Evolutionary conservation across 176 grass and related monocot species (phyloP), one percentile per base, ranked within the genome.

Genomic region (Tillandsia fasciculata): DNA sequence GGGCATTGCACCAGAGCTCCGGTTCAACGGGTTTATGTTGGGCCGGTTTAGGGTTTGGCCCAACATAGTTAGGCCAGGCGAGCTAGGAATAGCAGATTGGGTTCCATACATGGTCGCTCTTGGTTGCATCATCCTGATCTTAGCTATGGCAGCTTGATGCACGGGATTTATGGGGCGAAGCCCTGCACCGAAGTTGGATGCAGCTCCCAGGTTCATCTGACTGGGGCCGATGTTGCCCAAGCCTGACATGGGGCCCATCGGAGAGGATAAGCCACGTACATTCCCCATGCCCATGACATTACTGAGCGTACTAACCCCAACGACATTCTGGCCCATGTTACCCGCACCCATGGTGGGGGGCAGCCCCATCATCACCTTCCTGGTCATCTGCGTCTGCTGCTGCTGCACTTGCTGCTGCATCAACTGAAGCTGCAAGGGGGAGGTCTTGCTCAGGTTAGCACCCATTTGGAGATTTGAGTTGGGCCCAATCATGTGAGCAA

Each of bases 301-400:
- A 69, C 79, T 82, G 59, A 90, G 69, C 80, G 81, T 79, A 67
- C 84, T 52, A 9, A 93, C 69, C 53, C 82, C 67, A 49, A 73
- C 79, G 50, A 85, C 78, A 80, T 87, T 99, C 70, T 84, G 87
- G 72, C 65, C 76, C 89, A 92, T 87, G 64, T 80, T 91, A 53
- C 93, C 86, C 84, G 92, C 80, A 65, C 51, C 85, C 56, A 84
- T 78, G 47, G 84, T 23, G 65, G 91, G 75, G 47, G 84, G 78
- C 56, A 75, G 77, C 42, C 89, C 94, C 87, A 90, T 90, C 77
- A 97, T 83, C 72, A 84, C 69, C 74, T 99, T 99, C 74, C 89
- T 87, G 2, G 87, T 70, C 53, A 88, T 86, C 53, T 88, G 89
- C 50, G 33, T 52, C 53, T 85, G 86, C 51, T 79, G 85, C 65